Conservation (phyloP, 192 early-diverging fungal genomes). For the Jimgerdemannia flammicorona region DNA sequence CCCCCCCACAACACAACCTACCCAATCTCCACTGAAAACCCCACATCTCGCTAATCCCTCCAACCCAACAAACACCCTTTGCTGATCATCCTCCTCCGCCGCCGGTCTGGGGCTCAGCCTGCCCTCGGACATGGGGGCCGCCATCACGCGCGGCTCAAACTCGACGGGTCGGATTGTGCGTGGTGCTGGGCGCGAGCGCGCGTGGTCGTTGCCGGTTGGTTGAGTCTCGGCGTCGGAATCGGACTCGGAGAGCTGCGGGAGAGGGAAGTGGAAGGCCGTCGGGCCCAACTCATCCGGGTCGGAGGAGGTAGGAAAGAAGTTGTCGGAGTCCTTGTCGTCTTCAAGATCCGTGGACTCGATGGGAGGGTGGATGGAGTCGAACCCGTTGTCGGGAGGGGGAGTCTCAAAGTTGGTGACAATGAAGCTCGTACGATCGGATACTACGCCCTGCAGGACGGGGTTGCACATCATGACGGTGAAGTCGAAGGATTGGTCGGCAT, state of each 20-base stretch:
- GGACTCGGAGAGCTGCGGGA: background rate
- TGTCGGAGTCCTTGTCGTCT: background rate
- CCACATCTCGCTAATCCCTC: conserved; percentile 42
- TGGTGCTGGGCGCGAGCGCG: background rate
- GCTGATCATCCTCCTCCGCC: conserved; percentile 42
- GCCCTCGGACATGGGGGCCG: conserved; percentile 30
- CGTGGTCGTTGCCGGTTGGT: background rate
- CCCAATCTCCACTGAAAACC: conserved; percentile 63
- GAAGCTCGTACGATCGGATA: conserved; percentile 47
- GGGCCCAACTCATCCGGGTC: background rate
- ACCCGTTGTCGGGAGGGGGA: background rate
- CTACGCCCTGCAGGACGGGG: conserved; percentile 64
- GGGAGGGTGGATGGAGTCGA: background rate
- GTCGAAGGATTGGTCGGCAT: conserved; percentile 3
- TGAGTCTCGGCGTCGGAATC: background rate
- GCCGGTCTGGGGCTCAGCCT: conserved; percentile 45
- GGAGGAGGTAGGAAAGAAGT: background rate
- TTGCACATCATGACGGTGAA: conserved; percentile 55
- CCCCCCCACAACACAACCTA: conserved; percentile 12
- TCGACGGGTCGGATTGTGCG: background rate
- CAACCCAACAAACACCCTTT: conserved; percentile 47
- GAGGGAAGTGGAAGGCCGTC: background rate
- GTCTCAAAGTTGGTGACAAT: conserved; percentile 45
- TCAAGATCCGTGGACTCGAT: background rate
- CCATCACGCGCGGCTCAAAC: conserved; percentile 29